Conservation (phyloP, 345 rosid genomes). For the Dipteronia dyeriana region DNA sequence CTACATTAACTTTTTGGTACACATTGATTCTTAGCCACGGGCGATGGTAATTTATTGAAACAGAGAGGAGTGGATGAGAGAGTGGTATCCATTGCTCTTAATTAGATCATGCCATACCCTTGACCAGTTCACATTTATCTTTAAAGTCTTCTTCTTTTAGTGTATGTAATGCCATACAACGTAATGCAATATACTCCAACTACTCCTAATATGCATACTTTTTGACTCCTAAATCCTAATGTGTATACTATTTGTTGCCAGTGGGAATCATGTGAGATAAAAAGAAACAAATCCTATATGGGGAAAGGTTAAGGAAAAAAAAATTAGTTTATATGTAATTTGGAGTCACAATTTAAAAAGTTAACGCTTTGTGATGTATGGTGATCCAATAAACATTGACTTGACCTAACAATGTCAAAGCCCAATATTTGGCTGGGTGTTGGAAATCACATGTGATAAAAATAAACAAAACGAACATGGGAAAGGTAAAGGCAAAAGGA, state of each 20-base stretch:
- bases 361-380: background rate
- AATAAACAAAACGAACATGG: background rate
- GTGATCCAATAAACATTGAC: background rate
- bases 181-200: too few species aligned
- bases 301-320: too few species aligned
- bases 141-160: too few species aligned
- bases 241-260: background rate
- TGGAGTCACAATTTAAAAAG: background rate
- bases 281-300: too few species aligned
- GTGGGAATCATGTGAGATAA: background rate
- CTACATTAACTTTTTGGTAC: slow-evolving; percentile 1
- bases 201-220: too few species aligned
- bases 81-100: background rate
- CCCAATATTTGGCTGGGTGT: background rate
- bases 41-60: background rate
- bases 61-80: background rate
- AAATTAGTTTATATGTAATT: background rate
- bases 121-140: too few species aligned
- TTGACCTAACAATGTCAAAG: background rate
- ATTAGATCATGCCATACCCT: background rate
- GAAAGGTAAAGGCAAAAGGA: background rate
- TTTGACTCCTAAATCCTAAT: background rate
- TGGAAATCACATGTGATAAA: background rate
- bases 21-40: background rate
- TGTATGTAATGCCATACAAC: too few species aligned